A percentile compares a stretch with the other conserved stretches of the same genome.
These are phyloP conservation scores for Strigomonas culicis DNA, from an alignment of 208 protist genomes.

Conservation along the genomic window DNA sequence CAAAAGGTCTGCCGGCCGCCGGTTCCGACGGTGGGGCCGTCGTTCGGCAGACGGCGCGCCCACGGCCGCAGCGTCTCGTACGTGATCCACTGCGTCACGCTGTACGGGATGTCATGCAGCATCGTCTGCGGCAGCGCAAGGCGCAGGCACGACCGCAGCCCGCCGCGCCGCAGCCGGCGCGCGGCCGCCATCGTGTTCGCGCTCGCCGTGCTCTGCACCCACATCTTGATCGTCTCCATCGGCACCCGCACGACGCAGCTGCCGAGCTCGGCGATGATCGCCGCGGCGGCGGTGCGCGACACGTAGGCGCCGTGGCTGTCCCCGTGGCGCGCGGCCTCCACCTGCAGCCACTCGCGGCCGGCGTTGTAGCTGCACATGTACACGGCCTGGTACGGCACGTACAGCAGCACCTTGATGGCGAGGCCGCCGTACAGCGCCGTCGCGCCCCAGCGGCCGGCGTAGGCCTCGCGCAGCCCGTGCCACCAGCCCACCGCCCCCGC, in stretches of 20 bases:
- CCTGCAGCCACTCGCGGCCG: constrained; percentile 19
- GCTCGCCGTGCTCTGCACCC: constrained; percentile 57
- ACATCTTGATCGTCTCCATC: constrained; percentile 87
- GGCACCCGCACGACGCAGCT: constrained; percentile 66
- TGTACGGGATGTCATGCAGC: constrained; percentile 81
- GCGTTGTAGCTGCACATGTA: constrained; percentile 71
- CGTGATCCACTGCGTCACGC: constrained; percentile 63
- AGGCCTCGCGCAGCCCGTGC: constrained; percentile 30
- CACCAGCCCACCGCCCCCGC: constrained; percentile 5
- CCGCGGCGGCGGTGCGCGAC: constrained; percentile 38
- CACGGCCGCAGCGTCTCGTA: constrained; percentile 77
- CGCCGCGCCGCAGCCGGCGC: constrained; percentile 41
- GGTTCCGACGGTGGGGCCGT: not conserved
- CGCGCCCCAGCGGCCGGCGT: constrained; percentile 55
- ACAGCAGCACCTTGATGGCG: constrained; percentile 63
- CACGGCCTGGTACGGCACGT: constrained; percentile 70
- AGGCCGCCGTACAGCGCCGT: constrained; percentile 70
- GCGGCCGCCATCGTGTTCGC: constrained; percentile 38
- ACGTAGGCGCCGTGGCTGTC: constrained; percentile 9
- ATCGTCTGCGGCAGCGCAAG: constrained; percentile 67
- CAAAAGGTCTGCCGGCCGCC: constrained; percentile 1
- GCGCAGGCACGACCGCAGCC: constrained; percentile 29
- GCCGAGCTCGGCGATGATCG: constrained; percentile 48
- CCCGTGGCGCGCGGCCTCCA: not conserved
- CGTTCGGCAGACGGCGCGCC: constrained; percentile 13